Evolutionary conservation across 306 rosid genomes (phyloP).

Genomic region (Cicer yamashitae): DNA sequence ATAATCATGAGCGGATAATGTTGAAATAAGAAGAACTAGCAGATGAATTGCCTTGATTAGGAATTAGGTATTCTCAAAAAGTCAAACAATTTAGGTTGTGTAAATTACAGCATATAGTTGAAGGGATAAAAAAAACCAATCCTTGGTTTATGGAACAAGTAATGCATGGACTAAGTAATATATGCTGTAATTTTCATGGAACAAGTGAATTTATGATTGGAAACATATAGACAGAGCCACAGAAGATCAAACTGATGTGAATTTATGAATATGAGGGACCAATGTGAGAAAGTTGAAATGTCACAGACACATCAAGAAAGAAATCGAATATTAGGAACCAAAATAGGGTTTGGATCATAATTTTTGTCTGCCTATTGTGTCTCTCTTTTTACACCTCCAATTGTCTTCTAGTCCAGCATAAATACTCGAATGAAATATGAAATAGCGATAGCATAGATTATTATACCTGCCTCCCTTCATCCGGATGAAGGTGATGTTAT

Average conservation of each 20-base stretch:
- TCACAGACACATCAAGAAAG: neutral
- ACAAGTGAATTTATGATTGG: too few relatives aligned
- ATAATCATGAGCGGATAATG: neutral
- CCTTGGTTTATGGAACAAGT: neutral
- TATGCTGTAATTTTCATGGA: too few relatives aligned
- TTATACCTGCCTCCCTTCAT: conserved; percentile 98
- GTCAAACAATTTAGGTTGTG: neutral
- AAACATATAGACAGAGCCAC: neutral
- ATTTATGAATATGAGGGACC: neutral
- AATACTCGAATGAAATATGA: conserved; percentile 19
- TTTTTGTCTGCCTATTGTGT: conserved; percentile 30
- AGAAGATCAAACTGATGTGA: neutral
- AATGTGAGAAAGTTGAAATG: neutral
- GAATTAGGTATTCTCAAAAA: neutral
- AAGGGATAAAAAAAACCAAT: conserved; percentile 5
- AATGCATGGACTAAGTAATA: too few relatives aligned
- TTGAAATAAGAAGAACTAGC: conserved; percentile 7
- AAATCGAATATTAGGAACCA: conserved; percentile 13
- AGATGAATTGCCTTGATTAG: neutral
- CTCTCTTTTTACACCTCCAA: neutral
- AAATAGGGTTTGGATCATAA: conserved; percentile 1
- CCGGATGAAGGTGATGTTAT: conserved; percentile 65
- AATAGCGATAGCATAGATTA: conserved; percentile 26
- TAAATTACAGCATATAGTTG: neutral
- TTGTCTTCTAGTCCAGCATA: conserved; percentile 35